Conservation (phyloP, 1,284 basidiomycete species). For the Trichosporon ovoides region DNA sequence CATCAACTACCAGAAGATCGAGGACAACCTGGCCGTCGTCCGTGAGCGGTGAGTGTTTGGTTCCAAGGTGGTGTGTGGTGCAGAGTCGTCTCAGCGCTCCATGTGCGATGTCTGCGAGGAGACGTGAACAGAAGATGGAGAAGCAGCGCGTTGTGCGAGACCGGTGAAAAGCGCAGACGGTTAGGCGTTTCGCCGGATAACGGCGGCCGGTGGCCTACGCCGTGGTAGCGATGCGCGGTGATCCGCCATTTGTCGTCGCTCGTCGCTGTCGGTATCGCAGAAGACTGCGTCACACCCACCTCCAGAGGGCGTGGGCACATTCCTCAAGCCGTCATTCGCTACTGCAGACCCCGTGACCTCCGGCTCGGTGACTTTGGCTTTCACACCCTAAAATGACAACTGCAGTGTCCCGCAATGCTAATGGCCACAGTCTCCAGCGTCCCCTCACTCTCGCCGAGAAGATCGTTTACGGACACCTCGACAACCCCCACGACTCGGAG, state of each 20-base stretch:
- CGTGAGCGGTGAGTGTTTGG: slow-evolving; percentile 61
- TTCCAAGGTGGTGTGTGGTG: neutral
- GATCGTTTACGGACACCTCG: slow-evolving; percentile 96
- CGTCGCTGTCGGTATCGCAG: too few relatives aligned
- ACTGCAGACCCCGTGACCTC: neutral
- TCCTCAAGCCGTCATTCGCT: neutral
- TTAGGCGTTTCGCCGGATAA: too few relatives aligned
- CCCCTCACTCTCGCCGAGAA: slow-evolving; percentile 97
- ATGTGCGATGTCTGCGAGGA: neutral
- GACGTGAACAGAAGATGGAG: too few relatives aligned
- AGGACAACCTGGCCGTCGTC: slow-evolving; percentile 84
- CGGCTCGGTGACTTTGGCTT: neutral
- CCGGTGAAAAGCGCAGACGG: neutral
- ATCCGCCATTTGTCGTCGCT: too few relatives aligned
- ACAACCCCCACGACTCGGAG: slow-evolving; percentile 85
- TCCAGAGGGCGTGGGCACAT: neutral
- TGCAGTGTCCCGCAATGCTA: too few relatives aligned
- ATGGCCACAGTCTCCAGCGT: slow-evolving; percentile 67
- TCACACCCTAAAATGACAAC: neutral
- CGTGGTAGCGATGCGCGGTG: neutral
- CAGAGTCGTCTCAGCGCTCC: too few relatives aligned
- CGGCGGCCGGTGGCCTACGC: too few relatives aligned
- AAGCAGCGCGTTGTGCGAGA: neutral
- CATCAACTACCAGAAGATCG: slow-evolving; percentile 97
- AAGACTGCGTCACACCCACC: neutral